Percentiles rank a stretch among this genome's conserved stretches.
phyloP scores from a whole-genome alignment of 2,329 filamentous ascomycete species.

The Hysterium pulicare region DNA sequence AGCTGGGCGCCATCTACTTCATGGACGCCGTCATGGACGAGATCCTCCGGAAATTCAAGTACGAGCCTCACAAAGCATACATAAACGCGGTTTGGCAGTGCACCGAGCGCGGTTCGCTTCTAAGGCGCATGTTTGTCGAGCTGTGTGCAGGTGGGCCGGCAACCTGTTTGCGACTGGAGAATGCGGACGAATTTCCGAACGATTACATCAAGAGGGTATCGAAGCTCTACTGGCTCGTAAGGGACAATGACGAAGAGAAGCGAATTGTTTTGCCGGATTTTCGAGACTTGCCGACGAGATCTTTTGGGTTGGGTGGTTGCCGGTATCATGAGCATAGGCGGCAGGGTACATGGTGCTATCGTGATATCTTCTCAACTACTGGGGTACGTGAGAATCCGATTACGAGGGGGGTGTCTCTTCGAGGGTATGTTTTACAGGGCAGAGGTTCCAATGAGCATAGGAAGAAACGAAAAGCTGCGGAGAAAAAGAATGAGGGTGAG shows the following conservation, averaged over 20 bases:
- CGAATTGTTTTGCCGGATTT: neutral
- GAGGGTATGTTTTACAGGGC: no score
- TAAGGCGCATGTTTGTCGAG: neutral
- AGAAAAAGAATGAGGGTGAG: no score
- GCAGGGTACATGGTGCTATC: neutral
- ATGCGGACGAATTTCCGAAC: neutral
- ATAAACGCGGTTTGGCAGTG: neutral
- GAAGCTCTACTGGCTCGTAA: neutral
- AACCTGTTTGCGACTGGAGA: neutral
- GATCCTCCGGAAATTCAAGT: neutral
- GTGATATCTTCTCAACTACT: no score
- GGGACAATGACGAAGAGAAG: neutral
- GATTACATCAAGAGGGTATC: neutral
- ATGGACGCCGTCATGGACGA: constrained; percentile 1
- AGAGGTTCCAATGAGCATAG: no score
- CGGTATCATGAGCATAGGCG: neutral
- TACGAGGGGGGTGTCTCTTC: no score
- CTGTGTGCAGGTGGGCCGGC: neutral
- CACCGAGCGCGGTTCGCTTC: neutral
- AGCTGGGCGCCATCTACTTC: neutral
- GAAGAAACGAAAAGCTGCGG: no score
- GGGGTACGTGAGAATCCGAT: no score
- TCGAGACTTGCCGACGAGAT: neutral
- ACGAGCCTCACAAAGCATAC: neutral
- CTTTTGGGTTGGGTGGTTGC: neutral